Base-by-base conservation (phyloP, 768 basidiomycete genomes). In the Calvatia gigantea region DNA sequence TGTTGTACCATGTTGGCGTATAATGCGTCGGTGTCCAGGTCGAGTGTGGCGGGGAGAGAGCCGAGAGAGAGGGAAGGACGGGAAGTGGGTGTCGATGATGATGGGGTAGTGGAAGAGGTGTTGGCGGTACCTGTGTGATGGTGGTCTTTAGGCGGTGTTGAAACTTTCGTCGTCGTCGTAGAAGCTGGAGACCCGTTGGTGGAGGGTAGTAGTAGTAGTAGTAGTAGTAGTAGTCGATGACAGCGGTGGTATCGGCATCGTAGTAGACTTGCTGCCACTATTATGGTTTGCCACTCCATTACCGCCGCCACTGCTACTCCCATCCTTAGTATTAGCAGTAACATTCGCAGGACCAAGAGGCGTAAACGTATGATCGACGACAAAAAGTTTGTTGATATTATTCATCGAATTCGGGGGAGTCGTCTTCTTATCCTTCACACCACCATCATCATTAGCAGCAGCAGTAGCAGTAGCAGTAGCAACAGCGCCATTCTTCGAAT, bases 321-420 rank as follows among this genome's bases (percentile, higher is more conserved):
- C n/a, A n/a, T n/a, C n/a, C n/a, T 32, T 23, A 15, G 33, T 11
- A 1, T 14, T 51, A 9, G 49, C n/a, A 27, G 25, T 51, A 1
- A 23, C 41, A 12, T 43, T 32, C 6, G 41, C 29, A 61, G 62
- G 73, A 70, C 35, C 71, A 72, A 60, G 76, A 67, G 19, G 62
- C 28, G 64, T 72, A 74, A 61, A 77, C 0, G 54, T 47, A 15
- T 35, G 35, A 25, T 55, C 54, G 23, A 55, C 54, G 28, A 55
- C 54, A 8, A 55, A 55, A 12, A 55, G 44, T 27, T 55, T 45
- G 44, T 55, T 55, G 44, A 55, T 39, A 17, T 32, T 44, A 9
- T 45, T 54, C 12, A 32, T 21, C 6, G 21, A 11, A 31, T 23
- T 25, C 12, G 42, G 6, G 4, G 12, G 29, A 3, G 8, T 14